phyloP scores from a whole-genome alignment of 2,329 filamentous ascomycete species.

The Sporothrix inflata region DNA sequence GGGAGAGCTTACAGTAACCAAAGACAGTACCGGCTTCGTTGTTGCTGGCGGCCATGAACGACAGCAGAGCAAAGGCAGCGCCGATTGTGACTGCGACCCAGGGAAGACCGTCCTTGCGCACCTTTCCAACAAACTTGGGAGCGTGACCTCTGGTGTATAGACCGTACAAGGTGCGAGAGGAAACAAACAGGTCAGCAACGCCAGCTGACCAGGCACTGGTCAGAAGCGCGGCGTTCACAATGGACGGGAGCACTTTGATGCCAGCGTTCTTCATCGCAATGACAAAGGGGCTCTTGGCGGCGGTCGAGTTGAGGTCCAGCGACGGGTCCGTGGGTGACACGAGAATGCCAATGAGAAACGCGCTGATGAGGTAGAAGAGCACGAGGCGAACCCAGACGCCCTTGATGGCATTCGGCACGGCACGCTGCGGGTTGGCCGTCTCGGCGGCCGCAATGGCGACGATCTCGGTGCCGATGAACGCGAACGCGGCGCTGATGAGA shows the following conservation, averaged over 20 bases:
- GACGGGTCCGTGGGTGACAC: constrained; percentile 51
- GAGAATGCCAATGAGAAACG: constrained; percentile 55
- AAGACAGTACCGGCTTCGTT: constrained; percentile 29
- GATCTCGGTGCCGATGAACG: constrained; percentile 72
- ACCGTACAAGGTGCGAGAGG: constrained; percentile 27
- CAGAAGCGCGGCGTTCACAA: constrained; percentile 63
- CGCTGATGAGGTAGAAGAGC: constrained; percentile 55
- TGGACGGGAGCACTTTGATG: constrained; percentile 54
- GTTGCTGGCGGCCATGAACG: constrained; percentile 30
- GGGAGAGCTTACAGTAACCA: constrained; percentile 4
- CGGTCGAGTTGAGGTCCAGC: constrained; percentile 51
- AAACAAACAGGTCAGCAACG: constrained; percentile 48
- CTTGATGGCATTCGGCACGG: constrained; percentile 79
- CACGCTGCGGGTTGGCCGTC: constrained; percentile 69
- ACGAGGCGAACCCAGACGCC: constrained; percentile 56
- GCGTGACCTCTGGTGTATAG: constrained; percentile 9
- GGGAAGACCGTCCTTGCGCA: constrained; percentile 30
- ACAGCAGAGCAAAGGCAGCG: constrained; percentile 26
- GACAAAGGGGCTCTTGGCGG: constrained; percentile 59
- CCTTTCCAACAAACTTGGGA: constrained; percentile 17
- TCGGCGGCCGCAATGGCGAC: constrained; percentile 75
- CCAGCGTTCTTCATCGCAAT: constrained; percentile 58
- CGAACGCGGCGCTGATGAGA: constrained; percentile 18
- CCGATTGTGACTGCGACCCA: constrained; percentile 26
- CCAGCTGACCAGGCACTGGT: constrained; percentile 27